Base-by-base conservation (phyloP, 768 basidiomycete species). In the Boletellus ananas region DNA sequence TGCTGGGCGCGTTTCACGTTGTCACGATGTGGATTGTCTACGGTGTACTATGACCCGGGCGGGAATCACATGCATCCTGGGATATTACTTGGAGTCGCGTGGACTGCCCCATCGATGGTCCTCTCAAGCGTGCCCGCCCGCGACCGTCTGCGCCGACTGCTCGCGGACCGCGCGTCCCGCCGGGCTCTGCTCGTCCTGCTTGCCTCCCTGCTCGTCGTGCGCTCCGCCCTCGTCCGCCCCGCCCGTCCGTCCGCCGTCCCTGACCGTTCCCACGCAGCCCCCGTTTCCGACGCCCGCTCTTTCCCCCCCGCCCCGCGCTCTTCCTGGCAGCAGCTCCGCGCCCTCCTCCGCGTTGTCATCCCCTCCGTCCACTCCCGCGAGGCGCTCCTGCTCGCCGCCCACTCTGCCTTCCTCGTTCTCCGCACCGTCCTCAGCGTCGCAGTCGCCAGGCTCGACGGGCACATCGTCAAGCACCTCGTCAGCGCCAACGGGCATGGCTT, bases 401-500 rank as follows among this genome's bases (percentile, higher is more conserved):
- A 97, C 68, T 90, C 90, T 0, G 79, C 78, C 49, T 97, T 97
- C 69, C 78, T 98, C 46, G 79, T 97, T 2, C 68, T 90, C 21
- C 72, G 95, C 34, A 96, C 95, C 0, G 79, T 94, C 3, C 76
- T 98, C 18, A 94, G 90, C 58, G 81, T 98, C 4, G 80, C 81
- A 6, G 94, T 95, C 0, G 95, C 95, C 3, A 76, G 81, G 43
- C 73, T 98, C 2, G 95, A 98, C 61, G 95, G 95, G 12, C 72
- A 83, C 46, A 88, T 98, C 56, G 95, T 95, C 3, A 71, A 90
- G 44, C 88, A 94, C 67, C 71, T 98, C 52, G 94, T 92, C 37
- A 89, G 83, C 40, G 94, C 92, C 0, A 83, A 98, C 61, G 88
- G 83, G 0, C 77, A 77, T 44, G 93, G 91, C 0, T 97, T 97